Base-by-base conservation (phyloP, 192 early-diverging fungal species). In the Mortierella claussenii region DNA sequence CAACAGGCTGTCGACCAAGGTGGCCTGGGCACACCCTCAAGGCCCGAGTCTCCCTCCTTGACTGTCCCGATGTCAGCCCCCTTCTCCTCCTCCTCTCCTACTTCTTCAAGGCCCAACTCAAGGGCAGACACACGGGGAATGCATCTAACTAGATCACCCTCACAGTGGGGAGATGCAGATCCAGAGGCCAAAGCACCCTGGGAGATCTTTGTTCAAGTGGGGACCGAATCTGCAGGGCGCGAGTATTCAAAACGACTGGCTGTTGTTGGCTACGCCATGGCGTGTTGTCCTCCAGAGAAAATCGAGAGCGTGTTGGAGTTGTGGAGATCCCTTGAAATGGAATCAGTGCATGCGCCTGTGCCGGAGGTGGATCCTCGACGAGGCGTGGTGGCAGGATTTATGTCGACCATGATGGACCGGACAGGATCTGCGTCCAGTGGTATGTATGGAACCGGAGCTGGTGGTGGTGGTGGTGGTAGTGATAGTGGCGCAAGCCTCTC, bases 231-330 rank as follows among this genome's bases (percentile, higher is more conserved):
- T 45, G 73, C 18, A 10, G 73, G 73, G 2, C 64, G 65, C 21
- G 65, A 76, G 12, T 76, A 76, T 17, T 60, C 65, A 20, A 80
- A 82, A 37, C 68, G 83, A 50, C 55, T 88, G 65, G 79, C 80
- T n/a, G 64, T 84, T 6, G 56, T 86, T 27, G 88, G 80, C 11
- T 84, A 82, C 60, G 87, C 89, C 2, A 60, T 91, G 48, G 61
- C 80, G 3, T 57, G 83, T 12, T 86, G 89, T 61, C 84, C 88
- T 9, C 60, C 68, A 0, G 83, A 89, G 0, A 76, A 67, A 42
- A 42, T 57, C 24, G 64, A 76, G 53, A 57, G 44, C 6, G 65
- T 76, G 10, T 44, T 76, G 31, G 73, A 76, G 32, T n/a, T 76
- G 30, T 76, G 73, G 73, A 45, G 64, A 33, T 67, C 64, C 7